These are phyloP conservation scores for Cytospora mali DNA, from an alignment of 2,329 filamentous ascomycete genomes.

Conservation along the genomic window DNA sequence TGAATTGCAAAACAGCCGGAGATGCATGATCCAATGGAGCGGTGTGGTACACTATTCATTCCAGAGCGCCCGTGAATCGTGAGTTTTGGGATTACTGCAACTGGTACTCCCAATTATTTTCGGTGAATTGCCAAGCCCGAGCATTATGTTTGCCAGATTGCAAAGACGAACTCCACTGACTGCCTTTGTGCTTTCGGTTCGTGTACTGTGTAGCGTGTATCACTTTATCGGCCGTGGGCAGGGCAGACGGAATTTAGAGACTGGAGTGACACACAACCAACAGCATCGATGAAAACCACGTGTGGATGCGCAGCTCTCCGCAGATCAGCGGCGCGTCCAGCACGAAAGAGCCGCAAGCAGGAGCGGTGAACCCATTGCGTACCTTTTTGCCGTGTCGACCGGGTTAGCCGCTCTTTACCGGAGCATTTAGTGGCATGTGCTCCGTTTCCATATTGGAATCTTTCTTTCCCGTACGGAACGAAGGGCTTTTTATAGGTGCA, in stretches of 20 bases:
- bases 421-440: background rate
- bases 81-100: background rate
- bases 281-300: constrained; percentile 9
- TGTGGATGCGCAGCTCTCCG: constrained; percentile 23
- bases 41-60: background rate
- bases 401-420: background rate
- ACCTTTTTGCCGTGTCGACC: constrained; percentile 10
- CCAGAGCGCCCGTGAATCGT: background rate
- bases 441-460: background rate
- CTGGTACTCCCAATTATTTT: background rate
- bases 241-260: constrained; percentile 1
- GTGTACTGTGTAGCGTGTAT: background rate
- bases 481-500: background rate
- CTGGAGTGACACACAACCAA: constrained; percentile 18
- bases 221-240: background rate
- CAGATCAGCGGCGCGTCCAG: constrained; percentile 15
- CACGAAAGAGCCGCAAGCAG: constrained; percentile 20
- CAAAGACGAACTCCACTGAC: background rate
- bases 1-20: constrained; percentile 1
- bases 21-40: background rate
- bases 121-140: background rate
- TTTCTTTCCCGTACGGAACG: background rate
- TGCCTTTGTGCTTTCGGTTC: background rate
- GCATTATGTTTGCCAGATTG: background rate
- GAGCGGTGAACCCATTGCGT: constrained; percentile 16